Percentiles rank a stretch among this genome's conserved stretches.
Conservation (phyloP, 139 green algal species). For the Chlorella sp. region DNA sequence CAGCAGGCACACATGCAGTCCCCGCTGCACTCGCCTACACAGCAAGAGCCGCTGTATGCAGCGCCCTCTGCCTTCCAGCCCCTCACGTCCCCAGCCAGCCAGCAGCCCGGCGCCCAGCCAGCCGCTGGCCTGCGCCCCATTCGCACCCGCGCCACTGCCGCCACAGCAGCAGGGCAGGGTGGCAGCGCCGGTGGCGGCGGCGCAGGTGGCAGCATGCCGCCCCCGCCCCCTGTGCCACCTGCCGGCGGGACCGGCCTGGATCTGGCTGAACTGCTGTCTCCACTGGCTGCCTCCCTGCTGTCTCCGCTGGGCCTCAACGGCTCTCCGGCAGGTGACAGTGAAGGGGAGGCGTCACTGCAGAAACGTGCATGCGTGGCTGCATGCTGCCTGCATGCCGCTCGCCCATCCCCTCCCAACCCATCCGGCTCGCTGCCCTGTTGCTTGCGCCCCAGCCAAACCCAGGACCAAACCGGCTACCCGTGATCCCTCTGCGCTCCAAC, state of each 20-base stretch:
- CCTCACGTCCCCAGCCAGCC: too few species aligned
- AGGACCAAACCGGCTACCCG: neutral
- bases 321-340: neutral
- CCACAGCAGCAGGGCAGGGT: neutral
- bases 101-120: neutral
- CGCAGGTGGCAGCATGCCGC: neutral
- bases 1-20: neutral
- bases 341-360: too few species aligned
- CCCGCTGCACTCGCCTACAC: too few species aligned
- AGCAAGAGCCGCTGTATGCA: neutral
- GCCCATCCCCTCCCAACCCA: too few species aligned
- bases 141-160: conserved; percentile 1
- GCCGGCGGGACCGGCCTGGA: neutral
- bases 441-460: neutral
- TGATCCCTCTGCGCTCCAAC: neutral
- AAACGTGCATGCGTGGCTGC: too few species aligned
- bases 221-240: too few species aligned
- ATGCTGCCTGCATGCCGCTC: too few species aligned
- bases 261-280: too few species aligned
- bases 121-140: conserved; percentile 9
- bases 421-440: too few species aligned
- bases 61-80: neutral
- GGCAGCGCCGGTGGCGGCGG: neutral
- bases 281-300: conserved; percentile 12
- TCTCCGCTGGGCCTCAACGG: conserved; percentile 29